Conservation (phyloP, 2,329 filamentous ascomycete genomes). For the Talaromyces sp. region DNA sequence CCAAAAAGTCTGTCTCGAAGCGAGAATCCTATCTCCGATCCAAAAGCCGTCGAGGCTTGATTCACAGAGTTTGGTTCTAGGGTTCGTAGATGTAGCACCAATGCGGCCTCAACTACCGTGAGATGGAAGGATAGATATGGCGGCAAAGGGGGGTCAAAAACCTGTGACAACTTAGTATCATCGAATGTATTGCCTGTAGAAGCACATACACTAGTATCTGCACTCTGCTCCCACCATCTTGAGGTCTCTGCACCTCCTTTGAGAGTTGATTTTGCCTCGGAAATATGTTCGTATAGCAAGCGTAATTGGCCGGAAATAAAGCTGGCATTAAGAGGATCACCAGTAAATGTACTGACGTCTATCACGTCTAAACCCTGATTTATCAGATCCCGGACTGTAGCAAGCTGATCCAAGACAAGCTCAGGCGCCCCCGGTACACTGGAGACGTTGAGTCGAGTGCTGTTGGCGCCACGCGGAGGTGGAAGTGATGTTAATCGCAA, state of each 20-base stretch:
- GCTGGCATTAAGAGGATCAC: conserved; percentile 57
- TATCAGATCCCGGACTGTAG: conserved; percentile 69
- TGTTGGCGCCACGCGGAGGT: conserved; percentile 49
- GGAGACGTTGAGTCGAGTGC: conserved; percentile 53
- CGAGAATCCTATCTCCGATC: conserved; percentile 63
- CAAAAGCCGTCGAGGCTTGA: conserved; percentile 64
- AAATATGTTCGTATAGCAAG: conserved; percentile 58
- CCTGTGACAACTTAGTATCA: conserved; percentile 25
- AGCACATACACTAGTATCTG: conserved; percentile 53
- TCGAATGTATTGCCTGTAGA: neutral
- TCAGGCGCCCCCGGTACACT: conserved; percentile 53
- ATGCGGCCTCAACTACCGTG: conserved; percentile 64
- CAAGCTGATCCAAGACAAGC: conserved; percentile 66
- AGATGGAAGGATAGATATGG: conserved; percentile 69
- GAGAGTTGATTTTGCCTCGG: conserved; percentile 57
- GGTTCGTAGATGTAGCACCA: conserved; percentile 67
- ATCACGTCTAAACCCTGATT: conserved; percentile 81
- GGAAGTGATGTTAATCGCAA: conserved; percentile 61
- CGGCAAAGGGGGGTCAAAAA: conserved; percentile 62
- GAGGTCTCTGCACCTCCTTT: conserved; percentile 52
- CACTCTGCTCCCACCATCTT: conserved; percentile 56
- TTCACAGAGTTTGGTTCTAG: conserved; percentile 61
- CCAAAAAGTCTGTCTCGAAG: conserved; percentile 56
- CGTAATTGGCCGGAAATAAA: conserved; percentile 58
- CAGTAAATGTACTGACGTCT: conserved; percentile 69